Percentiles rank a stretch among this genome's conserved stretches.
Evolutionary conservation across 2,329 filamentous ascomycete genomes (phyloP).

Genomic region (Geosmithia flava): DNA sequence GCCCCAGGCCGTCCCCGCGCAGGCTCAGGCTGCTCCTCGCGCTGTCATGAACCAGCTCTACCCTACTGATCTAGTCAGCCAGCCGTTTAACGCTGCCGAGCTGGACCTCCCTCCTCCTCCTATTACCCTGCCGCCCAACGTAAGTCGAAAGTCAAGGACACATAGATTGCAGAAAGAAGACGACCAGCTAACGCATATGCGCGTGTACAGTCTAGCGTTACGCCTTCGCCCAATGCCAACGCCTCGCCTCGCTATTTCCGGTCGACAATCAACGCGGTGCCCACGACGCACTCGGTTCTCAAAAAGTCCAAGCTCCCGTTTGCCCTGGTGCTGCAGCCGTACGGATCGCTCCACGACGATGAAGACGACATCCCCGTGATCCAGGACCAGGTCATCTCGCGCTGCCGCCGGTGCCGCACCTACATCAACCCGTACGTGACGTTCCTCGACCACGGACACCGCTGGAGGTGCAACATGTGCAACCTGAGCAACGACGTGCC

Average conservation of each 20-base stretch:
- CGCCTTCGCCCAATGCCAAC: constrained; percentile 81
- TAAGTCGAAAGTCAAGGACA: constrained; percentile 33
- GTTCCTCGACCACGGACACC: constrained; percentile 91
- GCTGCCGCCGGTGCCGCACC: constrained; percentile 87
- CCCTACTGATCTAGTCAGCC: constrained; percentile 79
- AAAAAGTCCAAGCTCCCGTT: constrained; percentile 97
- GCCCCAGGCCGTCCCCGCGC: constrained; percentile 19
- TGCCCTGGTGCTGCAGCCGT: constrained; percentile 91
- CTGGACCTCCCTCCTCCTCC: constrained; percentile 83
- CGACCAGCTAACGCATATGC: too few species aligned
- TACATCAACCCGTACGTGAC: constrained; percentile 98
- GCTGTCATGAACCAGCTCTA: constrained; percentile 74
- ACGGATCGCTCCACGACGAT: constrained; percentile 80
- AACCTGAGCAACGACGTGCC: constrained; percentile 97
- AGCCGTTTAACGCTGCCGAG: constrained; percentile 90
- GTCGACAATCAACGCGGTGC: constrained; percentile 88
- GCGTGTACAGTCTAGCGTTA: constrained; percentile 61
- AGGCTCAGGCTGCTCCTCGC: constrained; percentile 23
- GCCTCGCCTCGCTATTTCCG: constrained; percentile 89
- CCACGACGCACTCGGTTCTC: constrained; percentile 80
- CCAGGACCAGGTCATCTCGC: constrained; percentile 92
- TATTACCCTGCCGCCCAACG: constrained; percentile 83
- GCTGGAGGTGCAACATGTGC: constrained; percentile 99
- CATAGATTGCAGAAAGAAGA: background rate
- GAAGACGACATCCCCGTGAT: constrained; percentile 88